A percentile compares a stretch with the other conserved stretches of the same genome.
Conservation (phyloP, 1,284 basidiomycete genomes). For the Singerocomus inundabilis region DNA sequence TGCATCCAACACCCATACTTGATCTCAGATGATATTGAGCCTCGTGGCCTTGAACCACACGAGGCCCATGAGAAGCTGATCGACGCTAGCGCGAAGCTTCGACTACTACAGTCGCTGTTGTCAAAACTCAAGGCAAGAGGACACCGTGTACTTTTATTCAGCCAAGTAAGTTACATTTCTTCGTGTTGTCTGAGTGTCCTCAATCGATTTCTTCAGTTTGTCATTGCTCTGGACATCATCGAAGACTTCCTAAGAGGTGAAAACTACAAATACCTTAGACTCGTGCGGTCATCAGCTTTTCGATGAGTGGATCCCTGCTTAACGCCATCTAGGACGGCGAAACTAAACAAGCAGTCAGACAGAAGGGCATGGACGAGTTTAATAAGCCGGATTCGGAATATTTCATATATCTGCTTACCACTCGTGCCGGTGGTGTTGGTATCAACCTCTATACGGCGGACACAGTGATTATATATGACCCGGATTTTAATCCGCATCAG, state of each 20-base stretch:
- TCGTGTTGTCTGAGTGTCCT: not conserved
- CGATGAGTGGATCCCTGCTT: not conserved
- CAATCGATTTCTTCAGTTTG: constrained; percentile 61
- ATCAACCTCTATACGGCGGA: constrained; percentile 90
- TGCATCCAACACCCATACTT: constrained; percentile 92
- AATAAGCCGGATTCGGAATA: constrained; percentile 84
- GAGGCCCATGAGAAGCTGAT: constrained; percentile 81
- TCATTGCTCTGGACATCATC: constrained; percentile 86
- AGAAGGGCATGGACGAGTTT: constrained; percentile 93
- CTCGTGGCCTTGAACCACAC: constrained; percentile 53
- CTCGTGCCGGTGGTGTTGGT: constrained; percentile 94
- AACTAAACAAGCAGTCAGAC: constrained; percentile 83
- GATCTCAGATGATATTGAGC: constrained; percentile 79
- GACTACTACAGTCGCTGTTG: constrained; percentile 78
- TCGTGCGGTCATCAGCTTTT: constrained; percentile 53
- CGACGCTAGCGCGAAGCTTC: constrained; percentile 85
- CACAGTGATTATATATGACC: constrained; percentile 90
- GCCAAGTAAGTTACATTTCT: constrained; percentile 67
- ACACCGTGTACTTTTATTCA: constrained; percentile 95
- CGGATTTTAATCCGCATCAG: constrained; percentile 94
- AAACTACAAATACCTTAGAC: constrained; percentile 84
- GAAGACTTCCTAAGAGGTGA: constrained; percentile 94
- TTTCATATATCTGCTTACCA: constrained; percentile 91
- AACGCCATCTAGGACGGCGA: constrained; percentile 74
- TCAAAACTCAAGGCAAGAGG: constrained; percentile 87